Conservation (phyloP, 2,329 filamentous ascomycete species). For the Dryadomyces quercivorus region DNA sequence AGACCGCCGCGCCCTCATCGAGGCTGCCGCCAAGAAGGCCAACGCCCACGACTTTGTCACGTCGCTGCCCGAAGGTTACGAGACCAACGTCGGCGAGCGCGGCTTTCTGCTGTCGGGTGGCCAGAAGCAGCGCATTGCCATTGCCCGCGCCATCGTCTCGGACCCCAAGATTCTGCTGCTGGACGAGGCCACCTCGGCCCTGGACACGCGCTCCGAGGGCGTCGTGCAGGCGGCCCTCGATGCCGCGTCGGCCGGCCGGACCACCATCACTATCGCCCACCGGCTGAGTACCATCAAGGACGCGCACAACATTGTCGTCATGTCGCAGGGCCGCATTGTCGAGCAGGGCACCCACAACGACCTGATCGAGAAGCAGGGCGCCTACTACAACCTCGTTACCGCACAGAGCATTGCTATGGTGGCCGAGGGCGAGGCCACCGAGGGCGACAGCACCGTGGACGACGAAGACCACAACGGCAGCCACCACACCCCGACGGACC, state of each 20-base stretch:
- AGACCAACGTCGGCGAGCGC: conserved; percentile 90
- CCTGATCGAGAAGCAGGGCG: conserved; percentile 55
- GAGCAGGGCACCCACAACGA: conserved; percentile 85
- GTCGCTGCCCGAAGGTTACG: conserved; percentile 72
- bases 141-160: conserved; percentile 79
- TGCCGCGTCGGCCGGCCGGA: conserved; percentile 71
- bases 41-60: conserved; percentile 91
- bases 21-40: conserved; percentile 75
- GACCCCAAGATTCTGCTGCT: conserved; percentile 87
- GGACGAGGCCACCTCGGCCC: conserved; percentile 86
- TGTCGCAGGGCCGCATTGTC: conserved; percentile 72
- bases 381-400: conserved; percentile 77
- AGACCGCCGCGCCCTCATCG: conserved; percentile 56
- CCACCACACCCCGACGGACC: conserved; percentile 26
- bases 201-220: conserved; percentile 91
- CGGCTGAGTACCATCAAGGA: conserved; percentile 87
- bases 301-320: conserved; percentile 92
- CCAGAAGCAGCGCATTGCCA: conserved; percentile 94
- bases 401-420: conserved; percentile 69
- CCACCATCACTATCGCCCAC: conserved; percentile 93
- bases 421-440: conserved; percentile 32
- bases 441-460: conserved; percentile 35
- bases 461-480: conserved; percentile 33
- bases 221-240: conserved; percentile 90
- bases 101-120: conserved; percentile 88